phyloP scores from a whole-genome alignment of 805 yeast genomes.

The Saccharomycopsis amapae region DNA sequence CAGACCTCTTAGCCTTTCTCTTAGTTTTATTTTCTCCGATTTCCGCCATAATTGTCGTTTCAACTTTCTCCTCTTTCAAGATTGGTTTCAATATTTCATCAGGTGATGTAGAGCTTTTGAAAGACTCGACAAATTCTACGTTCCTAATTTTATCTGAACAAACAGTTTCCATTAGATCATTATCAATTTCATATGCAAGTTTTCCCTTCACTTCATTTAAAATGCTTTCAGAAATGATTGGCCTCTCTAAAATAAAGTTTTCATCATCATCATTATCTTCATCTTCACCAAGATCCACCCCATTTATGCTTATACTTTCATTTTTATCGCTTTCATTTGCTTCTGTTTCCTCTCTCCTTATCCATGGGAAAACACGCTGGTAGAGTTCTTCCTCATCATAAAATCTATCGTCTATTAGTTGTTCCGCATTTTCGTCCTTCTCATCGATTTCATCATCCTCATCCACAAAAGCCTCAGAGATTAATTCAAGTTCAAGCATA shows the following conservation, averaged over 20 bases:
- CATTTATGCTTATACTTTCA: neutral
- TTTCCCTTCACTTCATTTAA: constrained; percentile 11
- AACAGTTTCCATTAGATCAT: neutral
- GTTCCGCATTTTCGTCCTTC: constrained; percentile 5
- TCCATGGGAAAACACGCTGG: constrained; percentile 20
- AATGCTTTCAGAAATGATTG: constrained; percentile 14
- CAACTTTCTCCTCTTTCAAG: too few relatives aligned
- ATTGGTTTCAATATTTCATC: too few relatives aligned
- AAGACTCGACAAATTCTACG: neutral
- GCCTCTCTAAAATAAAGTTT: constrained; percentile 8
- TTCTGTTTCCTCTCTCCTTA: constrained; percentile 1
- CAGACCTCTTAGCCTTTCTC: constrained; percentile 16
- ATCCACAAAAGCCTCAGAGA: constrained; percentile 7
- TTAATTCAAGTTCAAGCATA: constrained; percentile 13
- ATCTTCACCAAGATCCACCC: constrained; percentile 1
- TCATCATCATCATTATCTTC: constrained; percentile 12
- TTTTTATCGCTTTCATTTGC: neutral
- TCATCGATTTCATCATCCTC: constrained; percentile 6
- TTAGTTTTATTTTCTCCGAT: neutral
- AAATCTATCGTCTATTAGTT: neutral
- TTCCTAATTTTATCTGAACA: neutral
- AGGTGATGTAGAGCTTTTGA: too few relatives aligned
- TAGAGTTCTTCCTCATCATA: constrained; percentile 19
- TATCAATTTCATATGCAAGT: constrained; percentile 13
- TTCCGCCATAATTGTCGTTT: too few relatives aligned